phyloP scores from a whole-genome alignment of 1,139 yeast genomes.

The Taphrina wiesneri region DNA sequence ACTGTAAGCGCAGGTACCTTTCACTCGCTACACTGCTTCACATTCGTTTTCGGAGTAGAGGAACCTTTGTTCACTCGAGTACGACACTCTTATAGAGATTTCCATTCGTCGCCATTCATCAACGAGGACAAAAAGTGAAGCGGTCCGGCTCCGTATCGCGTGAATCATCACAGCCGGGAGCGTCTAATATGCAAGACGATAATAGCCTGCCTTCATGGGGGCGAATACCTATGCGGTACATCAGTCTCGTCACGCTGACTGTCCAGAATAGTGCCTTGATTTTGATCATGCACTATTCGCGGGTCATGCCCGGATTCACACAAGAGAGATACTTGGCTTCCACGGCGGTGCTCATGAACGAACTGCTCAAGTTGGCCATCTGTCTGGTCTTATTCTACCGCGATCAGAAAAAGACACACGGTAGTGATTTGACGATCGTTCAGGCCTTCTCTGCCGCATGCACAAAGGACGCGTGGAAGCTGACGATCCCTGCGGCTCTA shows the following conservation, averaged over 20 bases:
- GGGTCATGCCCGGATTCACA: conserved; percentile 49
- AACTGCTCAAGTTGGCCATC: conserved; percentile 47
- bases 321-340: conserved; percentile 47
- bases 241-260: conserved; percentile 46
- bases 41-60: too few species aligned
- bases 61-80: too few species aligned
- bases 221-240: conserved; percentile 45
- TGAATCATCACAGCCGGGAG: not conserved
- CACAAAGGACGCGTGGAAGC: conserved; percentile 48
- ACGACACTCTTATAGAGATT: not conserved
- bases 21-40: not conserved
- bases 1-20: not conserved
- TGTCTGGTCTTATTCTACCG: conserved; percentile 42
- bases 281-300: conserved; percentile 50
- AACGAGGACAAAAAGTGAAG: not conserved
- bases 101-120: not conserved
- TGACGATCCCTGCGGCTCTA: conserved; percentile 49
- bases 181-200: not conserved
- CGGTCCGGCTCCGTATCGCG: conserved; percentile 5
- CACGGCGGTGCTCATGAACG: conserved; percentile 51
- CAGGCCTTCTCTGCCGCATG: conserved; percentile 44
- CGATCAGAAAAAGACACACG: conserved; percentile 32
- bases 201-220: conserved; percentile 1
- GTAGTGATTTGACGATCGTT: conserved; percentile 4
- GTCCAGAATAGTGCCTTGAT: conserved; percentile 48